Base-by-base conservation (phyloP, 2,329 filamentous ascomycete species). In the Emmonsia crescens region DNA sequence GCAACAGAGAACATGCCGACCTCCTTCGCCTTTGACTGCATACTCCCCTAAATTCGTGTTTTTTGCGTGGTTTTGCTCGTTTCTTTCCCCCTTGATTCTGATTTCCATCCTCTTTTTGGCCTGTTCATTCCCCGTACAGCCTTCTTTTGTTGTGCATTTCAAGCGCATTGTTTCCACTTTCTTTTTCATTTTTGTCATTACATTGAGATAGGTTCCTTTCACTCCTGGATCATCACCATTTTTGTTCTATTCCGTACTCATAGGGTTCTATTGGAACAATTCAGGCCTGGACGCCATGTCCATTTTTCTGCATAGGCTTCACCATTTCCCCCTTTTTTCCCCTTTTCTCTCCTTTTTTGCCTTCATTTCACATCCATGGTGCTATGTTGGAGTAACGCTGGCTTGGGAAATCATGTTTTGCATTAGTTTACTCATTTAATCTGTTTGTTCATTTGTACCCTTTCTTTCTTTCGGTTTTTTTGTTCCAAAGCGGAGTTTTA, bases 1-100 rank as follows among this genome's bases (percentile, higher is more conserved):
- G 48, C 9, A 49, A 60, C 21, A 40, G 16, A 12, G 59, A 64
- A 42, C 62, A 66, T 52, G 51, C 51, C 14, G 48, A 60, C 38
- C 21, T 54, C 29, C 52, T 56, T 40, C 33, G 33, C 10, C 12
- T 31, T 4, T 56, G 33, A 40, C n/a, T 38, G 12, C 31, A 55
- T 27, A 55, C 9, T n/a, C 16, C 2, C 3, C 31, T 38, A 1
- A 55, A 36, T 21, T n/a, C 31, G 9, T 31, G 10, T 19, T 33
- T n/a, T 21, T 27, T 55, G 33, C 12, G 19, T 36, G 5, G 4
- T 8, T 55, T 52, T 33, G 19, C 9, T 33, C 3, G 19, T 5
- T 36, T 54, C 10, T 14, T 54, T 19, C 6, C 44, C 46, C 12
- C 0, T 49, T 49, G 5, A 29, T 14, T 19, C 24, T 49, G 24